These are phyloP conservation scores for Pleurotus platypus DNA, from an alignment of 768 basidiomycete species.

Conservation along the genomic window DNA sequence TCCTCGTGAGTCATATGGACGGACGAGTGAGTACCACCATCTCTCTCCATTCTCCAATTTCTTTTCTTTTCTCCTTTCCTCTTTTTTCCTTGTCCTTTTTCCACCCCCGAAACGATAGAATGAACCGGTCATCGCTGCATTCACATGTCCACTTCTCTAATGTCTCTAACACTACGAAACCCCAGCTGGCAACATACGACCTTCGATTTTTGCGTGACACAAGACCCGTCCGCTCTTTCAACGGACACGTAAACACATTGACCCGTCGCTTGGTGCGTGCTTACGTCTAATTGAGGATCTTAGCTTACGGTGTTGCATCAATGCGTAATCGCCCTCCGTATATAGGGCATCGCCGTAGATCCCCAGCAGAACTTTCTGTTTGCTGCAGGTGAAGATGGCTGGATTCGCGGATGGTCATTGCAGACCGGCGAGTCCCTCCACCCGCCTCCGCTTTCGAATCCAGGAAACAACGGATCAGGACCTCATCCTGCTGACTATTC, in stretches of 20 bases:
- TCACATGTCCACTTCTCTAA: no score
- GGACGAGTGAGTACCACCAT: constrained; percentile 45
- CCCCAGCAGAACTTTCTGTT: constrained; percentile 56
- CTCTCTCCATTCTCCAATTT: background rate
- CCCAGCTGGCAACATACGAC: constrained; percentile 59
- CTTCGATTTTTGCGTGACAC: constrained; percentile 46
- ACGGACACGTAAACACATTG: constrained; percentile 58
- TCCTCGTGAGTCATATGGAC: constrained; percentile 56
- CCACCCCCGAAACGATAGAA: no score
- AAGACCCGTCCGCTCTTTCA: constrained; percentile 43
- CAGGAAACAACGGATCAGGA: background rate
- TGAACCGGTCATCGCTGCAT: no score
- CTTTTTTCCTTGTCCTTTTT: no score
- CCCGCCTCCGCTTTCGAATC: constrained; percentile 10
- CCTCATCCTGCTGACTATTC: background rate
- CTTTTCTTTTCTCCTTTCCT: background rate
- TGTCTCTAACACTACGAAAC: background rate
- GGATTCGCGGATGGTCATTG: constrained; percentile 69
- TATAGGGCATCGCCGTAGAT: constrained; percentile 61
- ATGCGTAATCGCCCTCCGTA: background rate
- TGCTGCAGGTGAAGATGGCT: constrained; percentile 63
- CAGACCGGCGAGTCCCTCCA: constrained; percentile 43
- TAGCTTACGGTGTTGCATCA: background rate
- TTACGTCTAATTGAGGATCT: background rate
- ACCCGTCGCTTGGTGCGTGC: constrained; percentile 46